These are phyloP conservation scores for Aureobasidium sp. DNA, from an alignment of 2,329 filamentous ascomycete species.

Conservation along the genomic window DNA sequence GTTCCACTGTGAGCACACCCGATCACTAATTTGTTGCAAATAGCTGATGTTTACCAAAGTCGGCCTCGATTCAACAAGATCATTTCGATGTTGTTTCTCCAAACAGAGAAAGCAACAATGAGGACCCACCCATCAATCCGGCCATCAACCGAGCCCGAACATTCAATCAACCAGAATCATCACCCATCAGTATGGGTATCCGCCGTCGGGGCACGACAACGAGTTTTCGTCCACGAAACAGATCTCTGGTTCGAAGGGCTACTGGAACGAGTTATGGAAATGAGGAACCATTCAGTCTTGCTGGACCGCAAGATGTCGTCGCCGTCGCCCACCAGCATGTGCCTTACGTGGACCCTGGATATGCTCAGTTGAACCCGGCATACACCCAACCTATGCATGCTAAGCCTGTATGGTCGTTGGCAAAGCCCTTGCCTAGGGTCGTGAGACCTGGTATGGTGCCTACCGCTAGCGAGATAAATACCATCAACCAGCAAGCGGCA, in stretches of 20 bases:
- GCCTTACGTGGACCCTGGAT: constrained; percentile 10
- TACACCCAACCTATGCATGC: constrained; percentile 4
- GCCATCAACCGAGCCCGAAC: neutral
- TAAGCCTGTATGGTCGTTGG: constrained; percentile 5
- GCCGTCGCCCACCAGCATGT: constrained; percentile 3
- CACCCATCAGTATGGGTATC: neutral
- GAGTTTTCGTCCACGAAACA: neutral
- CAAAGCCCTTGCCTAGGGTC: constrained; percentile 2
- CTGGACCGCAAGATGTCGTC: neutral
- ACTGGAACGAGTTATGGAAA: neutral
- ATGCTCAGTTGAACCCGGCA: constrained; percentile 6
- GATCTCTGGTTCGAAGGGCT: neutral
- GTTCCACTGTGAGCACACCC: neutral
- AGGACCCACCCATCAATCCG: neutral
- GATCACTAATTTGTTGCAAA: neutral
- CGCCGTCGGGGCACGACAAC: neutral
- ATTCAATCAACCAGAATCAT: neutral
- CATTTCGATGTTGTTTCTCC: neutral
- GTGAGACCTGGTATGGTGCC: constrained; percentile 12
- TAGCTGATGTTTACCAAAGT: neutral
- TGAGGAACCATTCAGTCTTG: neutral
- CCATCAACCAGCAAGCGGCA: neutral
- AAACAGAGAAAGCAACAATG: neutral
- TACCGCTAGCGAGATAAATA: neutral
- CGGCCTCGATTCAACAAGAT: constrained; percentile 1